Percentiles rank a stretch among this genome's conserved stretches.
Conservation (phyloP, 805 yeast genomes). For the Monosporozyma yasuniensis region DNA sequence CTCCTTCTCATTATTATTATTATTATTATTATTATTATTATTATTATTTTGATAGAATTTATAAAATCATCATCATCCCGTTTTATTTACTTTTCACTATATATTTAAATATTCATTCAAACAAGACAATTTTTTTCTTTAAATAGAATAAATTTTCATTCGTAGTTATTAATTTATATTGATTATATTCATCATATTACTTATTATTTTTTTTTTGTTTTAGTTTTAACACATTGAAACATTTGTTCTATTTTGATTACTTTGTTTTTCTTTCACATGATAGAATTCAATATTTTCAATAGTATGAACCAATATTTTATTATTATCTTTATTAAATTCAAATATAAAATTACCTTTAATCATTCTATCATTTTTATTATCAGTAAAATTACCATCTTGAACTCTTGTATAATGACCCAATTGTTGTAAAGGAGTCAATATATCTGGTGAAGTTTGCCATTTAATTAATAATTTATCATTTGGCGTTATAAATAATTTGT, state of each 20-base stretch:
- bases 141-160: too few relatives aligned
- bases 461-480: slow-evolving; percentile 21
- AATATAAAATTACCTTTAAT: slow-evolving; percentile 50
- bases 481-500: slow-evolving; percentile 9
- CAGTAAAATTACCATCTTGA: not conserved
- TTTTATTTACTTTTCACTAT: not conserved
- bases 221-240: not conserved
- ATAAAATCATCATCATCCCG: not conserved
- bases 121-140: too few relatives aligned
- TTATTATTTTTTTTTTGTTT: too few relatives aligned
- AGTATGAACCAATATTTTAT: slow-evolving; percentile 50
- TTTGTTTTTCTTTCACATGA: slow-evolving; percentile 30
- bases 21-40: too few relatives aligned
- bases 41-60: not conserved
- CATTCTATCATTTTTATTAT: slow-evolving; percentile 1
- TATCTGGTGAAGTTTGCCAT: slow-evolving; percentile 20
- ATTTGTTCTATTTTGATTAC: not conserved
- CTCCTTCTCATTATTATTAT: too few relatives aligned
- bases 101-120: too few relatives aligned
- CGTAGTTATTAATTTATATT: too few relatives aligned
- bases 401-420: not conserved
- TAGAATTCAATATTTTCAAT: slow-evolving; percentile 56
- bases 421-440: not conserved
- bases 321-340: slow-evolving; percentile 51
- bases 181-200: too few relatives aligned